Base-by-base conservation (phyloP, 768 basidiomycete genomes). In the Termitomyces heimii region DNA sequence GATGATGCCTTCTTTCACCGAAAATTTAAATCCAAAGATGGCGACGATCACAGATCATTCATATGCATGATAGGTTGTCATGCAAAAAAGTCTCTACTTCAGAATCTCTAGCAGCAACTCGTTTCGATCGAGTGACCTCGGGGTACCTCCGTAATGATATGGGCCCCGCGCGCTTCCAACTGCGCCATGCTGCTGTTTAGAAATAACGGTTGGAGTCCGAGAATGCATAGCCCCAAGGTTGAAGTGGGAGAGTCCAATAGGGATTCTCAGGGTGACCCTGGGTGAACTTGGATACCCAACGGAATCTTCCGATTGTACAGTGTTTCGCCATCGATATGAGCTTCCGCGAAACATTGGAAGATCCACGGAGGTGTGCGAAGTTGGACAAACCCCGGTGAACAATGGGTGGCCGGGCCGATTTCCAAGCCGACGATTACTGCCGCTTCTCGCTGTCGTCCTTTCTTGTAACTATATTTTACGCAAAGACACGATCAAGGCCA, bases 81-180 rank as follows among this genome's bases (percentile, higher is more conserved):
- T n/a, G n/a, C n/a, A n/a, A n/a, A n/a, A n/a, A n/a, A n/a, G n/a
- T n/a, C n/a, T n/a, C n/a, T n/a, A n/a, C n/a, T n/a, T n/a, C n/a
- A n/a, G n/a, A n/a, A n/a, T n/a, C n/a, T n/a, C n/a, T 59, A 58
- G 62, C 59, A 62, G 62, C 60, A 59, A 61, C 62, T 63, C 52
- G 62, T 59, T 63, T 63, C 60, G 57, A 63, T 61, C 62, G 48
- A 61, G 60, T 63, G 62, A 63, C 62, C 63, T 64, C 61, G 46
- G 63, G 63, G 61, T 62, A 12, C 3, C 22, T 0, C 8, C 0
- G 22, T 2, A 0, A 7, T 52, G 18, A 20, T 63, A 62, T 63
- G 61, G 58, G 61, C 58, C 63, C 60, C 52, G 61, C 58, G 58
- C 63, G 61, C 60, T 62, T 57, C 63, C 63, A 63, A 57, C 60